A percentile compares a stretch with the other conserved stretches of the same genome.
phyloP scores from a whole-genome alignment of 768 basidiomycete species.

The Tephrocybe sp. region DNA sequence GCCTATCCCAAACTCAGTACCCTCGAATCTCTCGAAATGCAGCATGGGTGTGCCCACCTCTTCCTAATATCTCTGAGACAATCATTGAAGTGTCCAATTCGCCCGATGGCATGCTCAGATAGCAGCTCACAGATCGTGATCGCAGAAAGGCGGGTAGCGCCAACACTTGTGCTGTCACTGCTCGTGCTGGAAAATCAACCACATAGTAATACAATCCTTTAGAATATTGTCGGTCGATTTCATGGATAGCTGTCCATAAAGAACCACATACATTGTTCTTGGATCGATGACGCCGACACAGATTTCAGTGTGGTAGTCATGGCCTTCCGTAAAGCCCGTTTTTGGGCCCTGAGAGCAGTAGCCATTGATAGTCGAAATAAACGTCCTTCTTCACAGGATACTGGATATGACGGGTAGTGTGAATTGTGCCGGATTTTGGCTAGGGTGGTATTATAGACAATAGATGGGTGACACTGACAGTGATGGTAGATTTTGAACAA shows the following conservation, averaged over 20 bases:
- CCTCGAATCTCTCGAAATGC: not conserved
- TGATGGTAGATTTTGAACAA: no score
- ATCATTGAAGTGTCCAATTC: slow-evolving; percentile 62
- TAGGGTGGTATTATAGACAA: no score
- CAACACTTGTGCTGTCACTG: slow-evolving; percentile 47
- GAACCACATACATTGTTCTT: slow-evolving; percentile 56
- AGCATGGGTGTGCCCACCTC: slow-evolving; percentile 37
- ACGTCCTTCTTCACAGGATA: no score
- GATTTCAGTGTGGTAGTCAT: slow-evolving; percentile 42
- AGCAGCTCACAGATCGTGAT: slow-evolving; percentile 62
- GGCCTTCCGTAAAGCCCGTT: slow-evolving; percentile 52
- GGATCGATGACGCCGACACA: slow-evolving; percentile 42
- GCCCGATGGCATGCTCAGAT: slow-evolving; percentile 74
- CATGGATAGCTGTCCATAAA: no score
- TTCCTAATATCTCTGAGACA: slow-evolving; percentile 48
- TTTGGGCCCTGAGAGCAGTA: slow-evolving; percentile 42
- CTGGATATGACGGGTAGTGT: no score
- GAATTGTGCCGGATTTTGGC: no score
- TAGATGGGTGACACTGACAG: no score
- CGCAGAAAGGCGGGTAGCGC: slow-evolving; percentile 48
- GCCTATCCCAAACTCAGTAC: slow-evolving; percentile 31
- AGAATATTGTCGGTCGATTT: not conserved
- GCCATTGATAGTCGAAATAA: slow-evolving; percentile 6
- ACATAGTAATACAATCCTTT: not conserved
- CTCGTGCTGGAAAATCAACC: slow-evolving; percentile 34